These are phyloP conservation scores for Chlamydomonas sphaeroides DNA, from an alignment of 139 green algal genomes.

Conservation along the genomic window DNA sequence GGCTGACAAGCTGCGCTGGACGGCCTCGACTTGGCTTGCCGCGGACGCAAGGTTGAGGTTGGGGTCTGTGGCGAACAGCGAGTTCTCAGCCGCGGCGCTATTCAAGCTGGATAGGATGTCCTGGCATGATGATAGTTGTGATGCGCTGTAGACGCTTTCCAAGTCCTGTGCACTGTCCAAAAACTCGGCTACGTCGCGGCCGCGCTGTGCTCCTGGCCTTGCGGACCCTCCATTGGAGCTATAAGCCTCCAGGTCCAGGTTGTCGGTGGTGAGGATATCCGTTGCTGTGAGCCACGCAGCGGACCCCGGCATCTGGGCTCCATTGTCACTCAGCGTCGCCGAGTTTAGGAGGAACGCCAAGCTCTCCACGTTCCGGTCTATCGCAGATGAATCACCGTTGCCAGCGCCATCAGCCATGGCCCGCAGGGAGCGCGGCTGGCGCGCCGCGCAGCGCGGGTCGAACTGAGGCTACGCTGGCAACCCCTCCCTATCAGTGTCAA, in stretches of 20 bases:
- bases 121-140: constrained; percentile 26
- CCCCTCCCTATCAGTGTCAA: too few species aligned
- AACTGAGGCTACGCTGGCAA: too few species aligned
- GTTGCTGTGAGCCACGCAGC: constrained; percentile 19
- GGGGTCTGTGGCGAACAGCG: constrained; percentile 1
- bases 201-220: not conserved
- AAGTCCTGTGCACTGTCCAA: constrained; percentile 31
- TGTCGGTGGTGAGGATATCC: constrained; percentile 37
- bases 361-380: not conserved
- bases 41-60: not conserved
- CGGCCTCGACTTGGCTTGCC: not conserved
- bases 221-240: not conserved
- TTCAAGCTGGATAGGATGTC: constrained; percentile 27
- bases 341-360: constrained; percentile 19
- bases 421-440: too few species aligned
- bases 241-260: constrained; percentile 17
- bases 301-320: not conserved
- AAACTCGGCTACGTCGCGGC: constrained; percentile 9
- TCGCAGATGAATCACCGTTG: too few species aligned
- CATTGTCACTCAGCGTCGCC: not conserved
- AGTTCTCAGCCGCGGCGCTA: not conserved
- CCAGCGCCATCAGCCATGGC: too few species aligned
- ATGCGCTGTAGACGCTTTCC: constrained; percentile 26
- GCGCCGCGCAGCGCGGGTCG: too few species aligned
- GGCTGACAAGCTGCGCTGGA: not conserved